Evolutionary conservation across 2,329 filamentous ascomycete genomes (phyloP).

Genomic region (Chaetomium globosum): DNA sequence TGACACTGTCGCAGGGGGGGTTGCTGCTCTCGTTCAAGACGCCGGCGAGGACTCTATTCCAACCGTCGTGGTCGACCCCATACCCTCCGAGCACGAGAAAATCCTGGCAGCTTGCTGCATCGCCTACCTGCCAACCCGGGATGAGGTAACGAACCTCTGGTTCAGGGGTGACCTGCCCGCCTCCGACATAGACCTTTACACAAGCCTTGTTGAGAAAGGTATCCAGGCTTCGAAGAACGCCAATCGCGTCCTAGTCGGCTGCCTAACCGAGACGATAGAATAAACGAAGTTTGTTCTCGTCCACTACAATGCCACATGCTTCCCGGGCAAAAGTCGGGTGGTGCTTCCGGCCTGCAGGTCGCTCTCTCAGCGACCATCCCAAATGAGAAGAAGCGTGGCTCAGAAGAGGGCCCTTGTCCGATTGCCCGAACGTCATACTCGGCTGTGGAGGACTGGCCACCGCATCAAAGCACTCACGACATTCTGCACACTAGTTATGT

Average conservation of each 20-base stretch:
- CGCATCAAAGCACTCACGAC: not conserved
- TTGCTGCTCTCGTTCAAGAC: constrained; percentile 72
- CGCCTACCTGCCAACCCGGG: constrained; percentile 80
- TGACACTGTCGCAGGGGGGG: constrained; percentile 84
- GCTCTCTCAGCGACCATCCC: not conserved
- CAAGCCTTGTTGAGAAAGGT: constrained; percentile 47
- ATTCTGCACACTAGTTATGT: not conserved
- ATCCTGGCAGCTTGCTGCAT: constrained; percentile 85
- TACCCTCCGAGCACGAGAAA: constrained; percentile 75
- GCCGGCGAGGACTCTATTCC: constrained; percentile 41
- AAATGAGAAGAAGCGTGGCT: not conserved
- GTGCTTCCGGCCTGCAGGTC: not conserved
- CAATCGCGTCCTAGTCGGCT: constrained; percentile 47
- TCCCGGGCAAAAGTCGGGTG: not conserved
- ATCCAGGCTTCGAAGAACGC: constrained; percentile 49
- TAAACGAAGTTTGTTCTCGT: constrained; percentile 12
- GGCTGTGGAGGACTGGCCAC: not conserved
- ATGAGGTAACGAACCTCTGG: constrained; percentile 95
- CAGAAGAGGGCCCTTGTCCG: not conserved
- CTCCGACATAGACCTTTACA: constrained; percentile 47
- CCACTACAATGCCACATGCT: not conserved
- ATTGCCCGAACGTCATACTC: constrained; percentile 9
- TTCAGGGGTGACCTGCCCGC: constrained; percentile 70
- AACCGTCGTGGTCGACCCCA: constrained; percentile 74
- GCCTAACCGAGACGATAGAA: constrained; percentile 45